A percentile compares a stretch with the other conserved stretches of the same genome.
Evolutionary conservation across 345 rosid species (phyloP).

Genomic region (Noccaea caerulescens): DNA sequence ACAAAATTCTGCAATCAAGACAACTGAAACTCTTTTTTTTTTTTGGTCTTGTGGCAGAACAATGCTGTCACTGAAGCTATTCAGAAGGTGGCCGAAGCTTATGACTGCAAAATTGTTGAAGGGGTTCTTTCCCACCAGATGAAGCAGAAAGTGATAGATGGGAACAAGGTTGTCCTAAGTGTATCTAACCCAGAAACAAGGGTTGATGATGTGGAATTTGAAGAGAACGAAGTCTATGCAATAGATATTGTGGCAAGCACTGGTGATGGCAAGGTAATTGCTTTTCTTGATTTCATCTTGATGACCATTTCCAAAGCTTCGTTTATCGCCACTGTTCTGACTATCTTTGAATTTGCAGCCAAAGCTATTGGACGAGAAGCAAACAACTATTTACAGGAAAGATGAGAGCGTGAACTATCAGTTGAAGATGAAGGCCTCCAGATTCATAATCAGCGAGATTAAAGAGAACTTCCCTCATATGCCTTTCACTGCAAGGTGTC

Average conservation of each 20-base stretch:
- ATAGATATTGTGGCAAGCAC: slow-evolving; percentile 91
- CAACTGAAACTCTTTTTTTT: neutral
- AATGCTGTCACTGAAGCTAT: slow-evolving; percentile 94
- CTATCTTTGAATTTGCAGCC: slow-evolving; percentile 62
- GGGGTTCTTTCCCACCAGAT: slow-evolving; percentile 97
- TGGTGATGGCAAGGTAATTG: slow-evolving; percentile 96
- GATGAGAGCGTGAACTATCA: slow-evolving; percentile 84
- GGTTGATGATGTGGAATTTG: slow-evolving; percentile 94
- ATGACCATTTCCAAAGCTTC: neutral
- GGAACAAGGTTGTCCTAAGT: slow-evolving; percentile 75
- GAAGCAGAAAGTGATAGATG: slow-evolving; percentile 90
- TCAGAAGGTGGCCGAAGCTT: slow-evolving; percentile 93
- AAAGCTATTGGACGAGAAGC: slow-evolving; percentile 90
- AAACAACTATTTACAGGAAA: slow-evolving; percentile 90
- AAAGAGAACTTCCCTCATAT: slow-evolving; percentile 75
- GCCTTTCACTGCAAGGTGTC: slow-evolving; percentile 92
- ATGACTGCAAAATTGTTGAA: slow-evolving; percentile 96
- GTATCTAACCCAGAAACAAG: slow-evolving; percentile 78
- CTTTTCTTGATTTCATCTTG: slow-evolving; percentile 7
- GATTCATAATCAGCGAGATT: slow-evolving; percentile 95
- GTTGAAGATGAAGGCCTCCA: slow-evolving; percentile 96
- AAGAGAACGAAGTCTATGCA: slow-evolving; percentile 95
- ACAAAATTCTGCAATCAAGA: slow-evolving; percentile 4
- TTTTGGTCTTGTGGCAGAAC: slow-evolving; percentile 59
- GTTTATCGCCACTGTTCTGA: neutral